A percentile compares a stretch with the other conserved stretches of the same genome.
Evolutionary conservation across 108 stramenopile genomes (phyloP).

Genomic region (Nitzschia palea): DNA sequence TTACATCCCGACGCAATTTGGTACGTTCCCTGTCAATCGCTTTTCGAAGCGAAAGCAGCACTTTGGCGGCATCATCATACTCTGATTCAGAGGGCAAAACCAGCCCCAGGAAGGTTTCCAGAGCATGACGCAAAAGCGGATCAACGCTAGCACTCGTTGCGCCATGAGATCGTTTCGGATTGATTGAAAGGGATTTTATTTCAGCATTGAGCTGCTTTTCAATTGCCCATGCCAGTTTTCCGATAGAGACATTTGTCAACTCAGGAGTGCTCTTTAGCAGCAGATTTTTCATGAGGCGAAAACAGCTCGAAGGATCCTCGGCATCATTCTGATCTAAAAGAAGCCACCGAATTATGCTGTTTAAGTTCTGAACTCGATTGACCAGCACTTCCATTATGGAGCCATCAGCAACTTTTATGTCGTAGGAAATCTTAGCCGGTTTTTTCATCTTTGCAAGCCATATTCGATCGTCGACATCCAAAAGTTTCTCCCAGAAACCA

Average conservation of each 20-base stretch:
- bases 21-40: not conserved
- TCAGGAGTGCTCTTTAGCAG: not conserved
- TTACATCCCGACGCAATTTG: not conserved
- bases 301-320: constrained; percentile 3
- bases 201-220: not conserved
- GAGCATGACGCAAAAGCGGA: not conserved
- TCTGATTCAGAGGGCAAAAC: not conserved
- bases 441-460: not conserved
- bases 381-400: not conserved
- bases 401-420: not conserved
- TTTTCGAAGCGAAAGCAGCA: not conserved
- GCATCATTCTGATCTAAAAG: not conserved
- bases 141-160: not conserved
- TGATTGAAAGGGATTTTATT: not conserved
- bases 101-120: not conserved
- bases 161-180: not conserved
- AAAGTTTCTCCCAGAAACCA: not conserved
- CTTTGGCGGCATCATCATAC: too few relatives aligned
- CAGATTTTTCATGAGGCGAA: not conserved
- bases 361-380: constrained; percentile 1
- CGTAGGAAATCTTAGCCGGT: too few relatives aligned
- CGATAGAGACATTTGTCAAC: not conserved
- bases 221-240: not conserved
- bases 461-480: not conserved
- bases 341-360: not conserved